Evolutionary conservation across 768 basidiomycete species (phyloP).

Genomic region (Suillus subaureus): DNA sequence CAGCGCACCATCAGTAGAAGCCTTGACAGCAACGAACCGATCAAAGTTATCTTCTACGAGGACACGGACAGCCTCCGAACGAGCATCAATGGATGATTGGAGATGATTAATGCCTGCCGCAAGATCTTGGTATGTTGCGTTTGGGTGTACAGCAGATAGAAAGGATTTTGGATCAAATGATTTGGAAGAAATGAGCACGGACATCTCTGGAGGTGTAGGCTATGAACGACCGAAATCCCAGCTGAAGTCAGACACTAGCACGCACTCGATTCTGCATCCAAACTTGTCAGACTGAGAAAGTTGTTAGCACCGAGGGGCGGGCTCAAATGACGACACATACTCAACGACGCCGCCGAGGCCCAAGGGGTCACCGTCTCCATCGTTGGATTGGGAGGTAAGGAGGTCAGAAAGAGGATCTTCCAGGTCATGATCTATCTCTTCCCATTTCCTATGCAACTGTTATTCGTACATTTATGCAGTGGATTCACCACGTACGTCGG

Average conservation of each 20-base stretch:
- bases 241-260: slow-evolving; percentile 20
- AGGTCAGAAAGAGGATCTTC: slow-evolving; percentile 76
- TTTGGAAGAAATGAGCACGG: slow-evolving; percentile 87
- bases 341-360: slow-evolving; percentile 69
- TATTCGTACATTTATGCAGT: background rate
- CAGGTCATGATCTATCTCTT: slow-evolving; percentile 84
- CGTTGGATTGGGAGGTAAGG: slow-evolving; percentile 58
- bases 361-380: slow-evolving; percentile 73
- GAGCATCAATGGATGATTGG: slow-evolving; percentile 79
- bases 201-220: slow-evolving; percentile 60
- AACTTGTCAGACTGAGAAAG: slow-evolving; percentile 53
- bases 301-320: slow-evolving; percentile 10
- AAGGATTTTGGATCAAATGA: slow-evolving; percentile 96
- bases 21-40: slow-evolving; percentile 95
- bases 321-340: slow-evolving; percentile 42
- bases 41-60: slow-evolving; percentile 99
- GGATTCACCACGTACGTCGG: slow-evolving; percentile 59
- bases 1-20: slow-evolving; percentile 84
- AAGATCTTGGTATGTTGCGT: slow-evolving; percentile 93
- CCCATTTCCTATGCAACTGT: slow-evolving; percentile 67
- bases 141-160: slow-evolving; percentile 88
- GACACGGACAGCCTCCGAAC: slow-evolving; percentile 92
- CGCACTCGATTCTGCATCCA: slow-evolving; percentile 82
- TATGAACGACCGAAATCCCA: slow-evolving; percentile 13
- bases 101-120: slow-evolving; percentile 75